Evolutionary conservation across 257 asterid genomes (phyloP).

Genomic region (Plectranthus barbatus): DNA sequence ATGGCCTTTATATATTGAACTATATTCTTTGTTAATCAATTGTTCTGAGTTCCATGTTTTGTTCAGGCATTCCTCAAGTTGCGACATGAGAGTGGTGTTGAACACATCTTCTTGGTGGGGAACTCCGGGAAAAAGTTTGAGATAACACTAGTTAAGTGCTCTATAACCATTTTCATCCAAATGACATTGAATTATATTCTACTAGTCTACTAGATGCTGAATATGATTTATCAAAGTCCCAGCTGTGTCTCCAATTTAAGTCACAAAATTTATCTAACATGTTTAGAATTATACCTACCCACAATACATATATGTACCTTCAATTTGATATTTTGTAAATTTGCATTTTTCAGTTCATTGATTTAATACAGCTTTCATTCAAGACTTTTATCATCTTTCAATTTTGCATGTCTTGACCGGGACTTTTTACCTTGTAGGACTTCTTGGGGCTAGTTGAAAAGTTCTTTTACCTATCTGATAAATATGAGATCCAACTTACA

Average conservation of each 20-base stretch:
- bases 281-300: background rate
- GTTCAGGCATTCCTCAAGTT: constrained; percentile 80
- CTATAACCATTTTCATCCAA: constrained; percentile 5
- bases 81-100: constrained; percentile 78
- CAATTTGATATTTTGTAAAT: background rate
- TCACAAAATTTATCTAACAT: background rate
- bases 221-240: constrained; percentile 3
- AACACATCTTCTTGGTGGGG: constrained; percentile 82
- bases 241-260: background rate
- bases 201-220: background rate
- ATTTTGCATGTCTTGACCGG: constrained; percentile 10
- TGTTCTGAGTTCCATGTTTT: constrained; percentile 12
- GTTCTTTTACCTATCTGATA: constrained; percentile 80
- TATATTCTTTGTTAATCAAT: background rate
- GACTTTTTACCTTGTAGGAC: constrained; percentile 53
- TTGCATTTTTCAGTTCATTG: background rate
- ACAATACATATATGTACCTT: background rate
- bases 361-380: background rate
- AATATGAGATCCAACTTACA: constrained; percentile 76
- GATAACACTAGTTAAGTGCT: constrained; percentile 60
- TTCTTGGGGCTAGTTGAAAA: constrained; percentile 95
- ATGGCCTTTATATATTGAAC: background rate
- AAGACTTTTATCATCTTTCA: background rate
- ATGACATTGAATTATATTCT: background rate
- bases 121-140: constrained; percentile 63